Base-by-base conservation (phyloP, 1,139 yeast genomes). In the Debaryomycetaceae sp. region DNA sequence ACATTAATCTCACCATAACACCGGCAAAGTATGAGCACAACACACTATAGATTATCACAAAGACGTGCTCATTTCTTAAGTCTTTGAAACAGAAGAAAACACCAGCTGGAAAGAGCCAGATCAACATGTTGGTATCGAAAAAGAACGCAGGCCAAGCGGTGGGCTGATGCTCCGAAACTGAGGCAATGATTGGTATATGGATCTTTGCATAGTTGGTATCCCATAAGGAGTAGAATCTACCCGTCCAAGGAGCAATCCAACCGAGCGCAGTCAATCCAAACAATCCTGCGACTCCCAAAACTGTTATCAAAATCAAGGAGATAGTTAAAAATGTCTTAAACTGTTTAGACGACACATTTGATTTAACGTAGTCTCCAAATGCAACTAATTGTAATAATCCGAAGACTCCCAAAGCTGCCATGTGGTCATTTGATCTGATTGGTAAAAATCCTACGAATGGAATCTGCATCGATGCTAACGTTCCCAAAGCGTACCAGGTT, bases 91-190 rank as follows among this genome's bases (percentile, higher is more conserved):
- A 80, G 56, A 93, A 68, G 69, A 87, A 93, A 45, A 95, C 85
- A 53, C 99, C 99, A 3, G 93, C 97, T 42, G 99, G 99, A 88
- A 95, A 93, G 55, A 95, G 76, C 99, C 99, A 95, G 57, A 93
- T 87, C 68, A 95, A 76, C 76, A 93, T 80, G 58, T 84, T 87
- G 42, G 95, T 84, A 65, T 95, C 99, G 65, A 93, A 89, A 78
- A 89, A 93, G 68, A 93, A 95, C 8, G 97, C 83, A 11, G 99
- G 96, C 99, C 99, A 95, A 9, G 99, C 97, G 23, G 99, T 93
- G 48, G 99, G 99, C 74, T 95, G 99, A 75, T 95, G 99, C 71
- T 95, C 99, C 11, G 97, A 88, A 42, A 95, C 99, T 3, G 98
- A 91, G 1, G 99, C 99, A 68, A 95, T 95, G 62, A 95, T 95